Base-by-base conservation (phyloP, 169 alveolate species). In the Eimeria zaria region DNA sequence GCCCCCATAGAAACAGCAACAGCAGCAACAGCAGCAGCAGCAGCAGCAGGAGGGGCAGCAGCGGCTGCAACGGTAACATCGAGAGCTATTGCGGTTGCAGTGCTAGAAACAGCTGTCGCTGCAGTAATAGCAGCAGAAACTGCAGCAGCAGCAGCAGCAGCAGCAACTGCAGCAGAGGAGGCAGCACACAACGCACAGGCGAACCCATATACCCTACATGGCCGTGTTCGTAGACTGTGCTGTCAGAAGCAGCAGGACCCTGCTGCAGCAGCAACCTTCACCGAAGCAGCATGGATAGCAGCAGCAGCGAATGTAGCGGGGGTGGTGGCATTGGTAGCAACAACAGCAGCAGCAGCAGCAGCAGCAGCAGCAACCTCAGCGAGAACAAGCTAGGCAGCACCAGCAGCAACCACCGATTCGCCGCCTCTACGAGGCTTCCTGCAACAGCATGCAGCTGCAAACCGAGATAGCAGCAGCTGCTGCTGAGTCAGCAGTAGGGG, bases 251-350 rank as follows among this genome's bases (percentile, higher is more conserved):
- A 73, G 55, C 84, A 73, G 30, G 7, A 55, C 36, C 27, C 36
- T 83, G 91, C 91, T 51, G 62, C 91, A 27, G 74, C 91, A 27
- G 91, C 91, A 53, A 41, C 11, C 14, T 41, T 48, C 74, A 30
- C 76, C 30, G 91, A 44, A 83, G 55, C 91, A 55, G 71, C 51
- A 83, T 83, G 91, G 91, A 11, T 78, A 78, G 89, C 55, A 46
- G 69, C 36, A 44, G 44, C 64, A 78, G 62, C 44, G 24, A 51
- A n/a, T 78, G 44, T 46, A 44, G 60, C 12, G 64, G 89, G 48
- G 64, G 89, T 78, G 89, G 89, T 48, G 89, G 89, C 89, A 73
- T 30, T 39, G 83, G 51, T 22, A 73, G 83, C 89, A 46, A 67
- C 89, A 48, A 67, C 89, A 48, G 33, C 41, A 78, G 62, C 67